Base-by-base conservation (phyloP, 371 early-diverging fungal species). In the Mycotypha africana region DNA sequence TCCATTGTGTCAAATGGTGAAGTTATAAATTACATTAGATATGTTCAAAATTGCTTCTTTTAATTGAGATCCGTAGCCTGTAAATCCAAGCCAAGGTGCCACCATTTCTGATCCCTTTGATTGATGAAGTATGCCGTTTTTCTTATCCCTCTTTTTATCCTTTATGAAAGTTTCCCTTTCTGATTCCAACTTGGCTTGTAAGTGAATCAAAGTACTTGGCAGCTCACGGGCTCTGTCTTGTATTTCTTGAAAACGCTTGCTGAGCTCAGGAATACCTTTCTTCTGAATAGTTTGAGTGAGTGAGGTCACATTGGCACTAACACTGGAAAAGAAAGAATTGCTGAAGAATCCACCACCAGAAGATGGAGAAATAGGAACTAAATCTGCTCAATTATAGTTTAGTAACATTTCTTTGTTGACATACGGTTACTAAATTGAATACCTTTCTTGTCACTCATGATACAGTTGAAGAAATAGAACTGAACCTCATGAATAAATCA, bases 81-180 rank as follows among this genome's bases (percentile, higher is more conserved):
- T 70, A 45, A 76, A 61, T 11, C 83, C 83, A 17, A 55, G 58
- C 83, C 83, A 82, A 16, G 77, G 78, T 1, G 80, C 65, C 22
- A 80, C 59, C 4, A 66, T 60, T 31, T 74, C 82, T 82, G 54
- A 37, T 0, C 54, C 54, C 48, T 38, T 47, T 17, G 48, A 19
- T 22, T 38, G 44, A 39, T 42, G 43, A 38, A 23, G 14, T 3
- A 22, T 36, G 10, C 20, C 53, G 24, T 23, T 49, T 21, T 47
- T 47, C 25, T 44, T 37, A 28, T 39, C 40, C 19, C 20, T 12
- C n/a, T 51, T 38, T 28, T 45, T 39, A 26, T 44, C 42, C 20
- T 32, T 25, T 23, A 55, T 16, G 41, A 55, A 55, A 12, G 14
- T 36, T 10, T 30, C 14, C 15, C 45, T 22, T 41, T 73, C 72